Evolutionary conservation across 345 rosid species (phyloP), one percentile per base, ranked within the genome.

Genomic region (Viola odorata): DNA sequence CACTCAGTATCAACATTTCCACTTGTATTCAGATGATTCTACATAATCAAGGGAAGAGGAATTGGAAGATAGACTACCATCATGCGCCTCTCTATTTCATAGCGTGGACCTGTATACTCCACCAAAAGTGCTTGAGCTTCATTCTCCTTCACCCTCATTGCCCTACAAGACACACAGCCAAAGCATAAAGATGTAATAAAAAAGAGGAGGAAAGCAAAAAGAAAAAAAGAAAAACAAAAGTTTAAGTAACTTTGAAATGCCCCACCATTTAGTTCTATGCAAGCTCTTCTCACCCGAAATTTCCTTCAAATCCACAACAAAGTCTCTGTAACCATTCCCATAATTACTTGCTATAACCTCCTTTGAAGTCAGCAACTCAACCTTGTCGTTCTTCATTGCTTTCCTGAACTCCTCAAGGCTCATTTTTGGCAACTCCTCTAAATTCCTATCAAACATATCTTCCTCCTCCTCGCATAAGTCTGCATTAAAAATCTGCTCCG

Each of bases 181-280:
- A 12, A 44, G 63, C 12, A 71, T n/a, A 15, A 4, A 65, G 15
- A 41, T 11, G 58, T 41, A 49, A 39, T 23, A 2, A 23, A 23
- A 56, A 37, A 55, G 50, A 60, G 41, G 45, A 12, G 6, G 13
- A 45, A 49, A 52, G 55, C 55, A 40, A 10, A 62, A 63, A 74
- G 53, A 45, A 15, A 40, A 10, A 62, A 63, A 74, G 53, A 45
- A 15, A 8, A 7, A 23, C 9, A 36, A 37, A 9, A 55, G 48
- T 17, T 17, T 37, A 40, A 49, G 54, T 61, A 40, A 23, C 32
- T 23, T 23, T 23, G 32, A 23, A 23, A 23, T 23, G 32, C 32
- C 54, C 69, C 70, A 88, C 98, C 98, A 91, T 86, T 81, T 85
- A 17, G 96, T 88, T 77, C 90, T 82, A 65, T 88, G 98, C 72